A percentile compares a stretch with the other conserved stretches of the same genome.
These are phyloP conservation scores for Talaromyces sp. DNA, from an alignment of 2,329 filamentous ascomycete genomes.

Conservation along the genomic window DNA sequence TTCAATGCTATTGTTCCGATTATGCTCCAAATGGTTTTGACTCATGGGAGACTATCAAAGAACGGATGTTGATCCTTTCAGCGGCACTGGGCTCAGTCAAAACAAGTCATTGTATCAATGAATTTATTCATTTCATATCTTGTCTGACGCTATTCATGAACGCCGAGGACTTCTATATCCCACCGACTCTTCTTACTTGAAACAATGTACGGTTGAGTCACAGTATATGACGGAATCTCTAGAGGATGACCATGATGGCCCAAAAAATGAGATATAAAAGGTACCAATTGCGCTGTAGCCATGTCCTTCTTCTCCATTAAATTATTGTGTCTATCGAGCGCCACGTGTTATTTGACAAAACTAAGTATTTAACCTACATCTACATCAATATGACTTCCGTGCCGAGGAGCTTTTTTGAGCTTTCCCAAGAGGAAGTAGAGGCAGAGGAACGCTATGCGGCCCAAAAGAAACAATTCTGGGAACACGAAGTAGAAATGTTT, in stretches of 20 bases:
- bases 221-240: neutral
- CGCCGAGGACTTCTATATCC: neutral
- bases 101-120: neutral
- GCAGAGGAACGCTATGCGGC: neutral
- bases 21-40: neutral
- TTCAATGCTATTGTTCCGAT: neutral
- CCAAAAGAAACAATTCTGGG: neutral
- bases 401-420: neutral
- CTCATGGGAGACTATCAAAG: neutral
- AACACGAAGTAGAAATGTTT: neutral
- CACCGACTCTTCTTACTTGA: neutral
- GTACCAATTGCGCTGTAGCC: neutral
- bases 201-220: neutral
- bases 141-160: neutral
- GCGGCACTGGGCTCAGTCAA: neutral
- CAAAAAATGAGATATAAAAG: neutral
- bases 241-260: neutral
- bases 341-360: neutral
- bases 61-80: neutral
- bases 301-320: neutral
- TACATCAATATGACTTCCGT: neutral
- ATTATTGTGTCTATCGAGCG: neutral
- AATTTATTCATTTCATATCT: neutral
- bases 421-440: neutral
- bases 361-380: neutral